Evolutionary conservation across 768 basidiomycete genomes (phyloP).

Genomic region (Hemileccinum rubropunctum): DNA sequence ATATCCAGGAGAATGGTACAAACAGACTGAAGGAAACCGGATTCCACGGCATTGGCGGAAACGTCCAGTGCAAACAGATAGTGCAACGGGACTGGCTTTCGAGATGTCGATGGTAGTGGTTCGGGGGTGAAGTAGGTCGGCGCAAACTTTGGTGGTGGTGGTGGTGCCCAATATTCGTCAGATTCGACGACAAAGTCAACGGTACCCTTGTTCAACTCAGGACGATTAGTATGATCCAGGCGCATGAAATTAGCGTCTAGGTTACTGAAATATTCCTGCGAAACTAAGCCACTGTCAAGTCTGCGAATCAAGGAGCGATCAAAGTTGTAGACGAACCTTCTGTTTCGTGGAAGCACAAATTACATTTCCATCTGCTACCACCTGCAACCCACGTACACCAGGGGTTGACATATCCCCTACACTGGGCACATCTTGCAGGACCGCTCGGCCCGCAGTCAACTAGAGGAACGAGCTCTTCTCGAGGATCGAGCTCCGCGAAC

Average conservation of each 20-base stretch:
- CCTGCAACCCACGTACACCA: constrained; percentile 87
- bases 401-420: constrained; percentile 90
- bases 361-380: constrained; percentile 88
- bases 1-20: constrained; percentile 61
- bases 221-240: constrained; percentile 75
- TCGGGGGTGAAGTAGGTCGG: constrained; percentile 53
- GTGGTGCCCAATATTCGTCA: constrained; percentile 81
- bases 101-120: constrained; percentile 43
- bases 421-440: constrained; percentile 81
- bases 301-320: constrained; percentile 1
- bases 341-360: constrained; percentile 83
- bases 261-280: constrained; percentile 79
- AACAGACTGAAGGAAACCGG: constrained; percentile 67
- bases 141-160: constrained; percentile 53
- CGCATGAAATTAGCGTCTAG: constrained; percentile 76
- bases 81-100: constrained; percentile 62
- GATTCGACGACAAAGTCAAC: constrained; percentile 81
- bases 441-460: constrained; percentile 70
- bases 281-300: constrained; percentile 46
- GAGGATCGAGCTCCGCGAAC: constrained; percentile 75
- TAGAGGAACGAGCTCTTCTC: constrained; percentile 77
- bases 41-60: constrained; percentile 59
- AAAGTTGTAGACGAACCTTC: constrained; percentile 55
- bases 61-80: constrained; percentile 90
- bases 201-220: constrained; percentile 88